Evolutionary conservation across 306 rosid species (phyloP), one percentile per base, ranked within the genome.

Genomic region (Bauhinia variegata): DNA sequence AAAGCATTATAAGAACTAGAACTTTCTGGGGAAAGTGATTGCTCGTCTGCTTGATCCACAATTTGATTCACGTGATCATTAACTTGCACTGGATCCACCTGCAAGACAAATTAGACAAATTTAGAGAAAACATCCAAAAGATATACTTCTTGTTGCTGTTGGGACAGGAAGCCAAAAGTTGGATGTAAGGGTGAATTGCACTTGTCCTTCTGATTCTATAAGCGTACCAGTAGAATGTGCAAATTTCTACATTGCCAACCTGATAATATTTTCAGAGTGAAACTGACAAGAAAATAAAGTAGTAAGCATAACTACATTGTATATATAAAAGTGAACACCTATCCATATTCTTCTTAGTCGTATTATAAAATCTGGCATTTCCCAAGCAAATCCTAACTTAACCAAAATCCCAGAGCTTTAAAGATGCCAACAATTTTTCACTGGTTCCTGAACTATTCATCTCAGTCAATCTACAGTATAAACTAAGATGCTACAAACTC

Each of bases 71-170:
- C 83, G 15, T 55, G 54, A 54, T 46, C 78, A 68, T 67, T 75
- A 55, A 43, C 80, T 74, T 70, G 84, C 65, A 65, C 67, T 44
- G 75, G 46, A 57, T 75, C 85, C 85, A 81, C 86, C 98, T 93
- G 89, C 54, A 57, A 68, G 32, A 43, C 23, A 63, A 72, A 47
- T 74, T 14, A 44, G 75, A 63, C 42, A 72, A n/a, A 34, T 60
- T 54, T 15, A 32, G 48, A 64, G 72, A 68, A 63, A 66, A 49
- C 60, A 63, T 37, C 34, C 4, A 28, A 4, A 65, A 15, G 41
- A 54, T 30, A 47, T 23, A 31, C 38, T 61, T 53, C 61, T 36
- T 47, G 42, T 31, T 37, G 60, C 50, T 30, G 18, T n/a, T 30
- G 39, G 14, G 42, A 37, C 31, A 55, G 8, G 23, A 36, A 6